These are phyloP conservation scores for Ophiostoma populinum DNA, from an alignment of 2,329 filamentous ascomycete species.

Conservation along the genomic window DNA sequence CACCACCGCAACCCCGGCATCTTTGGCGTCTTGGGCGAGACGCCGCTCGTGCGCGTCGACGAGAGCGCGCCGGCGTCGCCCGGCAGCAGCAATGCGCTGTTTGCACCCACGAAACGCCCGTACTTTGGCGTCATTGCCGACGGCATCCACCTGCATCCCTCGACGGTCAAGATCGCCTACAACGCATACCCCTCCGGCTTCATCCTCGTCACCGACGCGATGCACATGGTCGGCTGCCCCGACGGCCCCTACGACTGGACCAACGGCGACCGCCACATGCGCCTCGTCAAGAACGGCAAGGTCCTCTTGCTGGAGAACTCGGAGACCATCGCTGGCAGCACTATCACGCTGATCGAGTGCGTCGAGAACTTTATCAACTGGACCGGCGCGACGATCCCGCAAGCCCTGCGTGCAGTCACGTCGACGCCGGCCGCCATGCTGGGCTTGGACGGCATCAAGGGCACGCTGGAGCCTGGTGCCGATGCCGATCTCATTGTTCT, in stretches of 20 bases:
- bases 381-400: conserved; percentile 49
- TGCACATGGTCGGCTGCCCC: conserved; percentile 69
- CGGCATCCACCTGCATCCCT: conserved; percentile 78
- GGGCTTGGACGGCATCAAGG: conserved; percentile 49
- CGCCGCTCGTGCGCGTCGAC: conserved; percentile 3
- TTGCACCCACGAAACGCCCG: conserved; percentile 42
- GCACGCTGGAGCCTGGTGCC: conserved; percentile 41
- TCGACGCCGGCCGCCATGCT: conserved; percentile 63
- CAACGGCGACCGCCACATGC: conserved; percentile 44
- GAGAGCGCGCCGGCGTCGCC: conserved; percentile 9
- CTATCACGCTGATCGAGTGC: conserved; percentile 62
- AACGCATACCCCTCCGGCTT: conserved; percentile 71
- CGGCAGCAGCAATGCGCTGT: conserved; percentile 10
- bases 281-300: conserved; percentile 52
- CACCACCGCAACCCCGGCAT: conserved; percentile 85
- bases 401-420: conserved; percentile 57
- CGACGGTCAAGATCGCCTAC: conserved; percentile 76
- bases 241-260: conserved; percentile 79
- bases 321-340: conserved; percentile 59
- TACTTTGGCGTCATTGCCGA: conserved; percentile 85
- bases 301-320: conserved; percentile 63
- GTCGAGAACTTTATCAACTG: conserved; percentile 66
- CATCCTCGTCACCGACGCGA: conserved; percentile 82
- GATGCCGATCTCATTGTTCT: conserved; percentile 56
- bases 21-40: conserved; percentile 65